Evolutionary conservation across 2,329 filamentous ascomycete species (phyloP).

Genomic region (Cytospora paraplurivora): DNA sequence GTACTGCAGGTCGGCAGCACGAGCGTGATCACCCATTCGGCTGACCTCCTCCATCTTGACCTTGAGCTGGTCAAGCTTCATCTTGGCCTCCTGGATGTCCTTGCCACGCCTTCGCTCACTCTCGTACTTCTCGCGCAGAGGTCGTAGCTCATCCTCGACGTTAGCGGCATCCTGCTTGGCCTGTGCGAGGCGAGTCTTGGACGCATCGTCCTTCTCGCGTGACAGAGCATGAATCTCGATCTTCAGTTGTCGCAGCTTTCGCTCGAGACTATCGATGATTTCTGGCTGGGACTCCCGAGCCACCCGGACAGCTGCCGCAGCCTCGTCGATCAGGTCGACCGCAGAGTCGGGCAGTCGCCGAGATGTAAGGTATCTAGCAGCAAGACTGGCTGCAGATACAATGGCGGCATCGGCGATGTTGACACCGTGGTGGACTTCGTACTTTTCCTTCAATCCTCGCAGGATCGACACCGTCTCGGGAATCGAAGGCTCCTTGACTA

Average conservation of each 20-base stretch:
- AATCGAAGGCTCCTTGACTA: slow-evolving; percentile 92
- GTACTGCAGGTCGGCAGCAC: slow-evolving; percentile 92
- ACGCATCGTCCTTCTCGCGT: slow-evolving; percentile 93
- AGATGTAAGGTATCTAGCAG: slow-evolving; percentile 88
- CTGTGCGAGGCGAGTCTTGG: slow-evolving; percentile 76
- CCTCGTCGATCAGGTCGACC: slow-evolving; percentile 94
- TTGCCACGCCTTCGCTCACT: slow-evolving; percentile 88
- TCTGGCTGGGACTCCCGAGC: slow-evolving; percentile 96
- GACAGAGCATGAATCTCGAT: slow-evolving; percentile 96
- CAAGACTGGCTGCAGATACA: slow-evolving; percentile 86
- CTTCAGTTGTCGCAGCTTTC: slow-evolving; percentile 84
- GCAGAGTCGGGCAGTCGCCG: slow-evolving; percentile 93
- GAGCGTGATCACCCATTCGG: slow-evolving; percentile 79
- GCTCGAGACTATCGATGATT: slow-evolving; percentile 90
- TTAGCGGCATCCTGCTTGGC: slow-evolving; percentile 92
- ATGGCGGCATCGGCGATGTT: slow-evolving; percentile 94
- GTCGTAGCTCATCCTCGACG: slow-evolving; percentile 87
- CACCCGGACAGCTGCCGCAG: slow-evolving; percentile 92
- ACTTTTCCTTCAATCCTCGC: slow-evolving; percentile 96
- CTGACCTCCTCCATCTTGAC: slow-evolving; percentile 94
- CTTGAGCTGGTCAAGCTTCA: slow-evolving; percentile 89
- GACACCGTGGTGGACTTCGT: slow-evolving; percentile 97
- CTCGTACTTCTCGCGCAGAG: slow-evolving; percentile 93
- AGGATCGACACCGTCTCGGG: slow-evolving; percentile 94
- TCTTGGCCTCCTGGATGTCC: slow-evolving; percentile 89